Evolutionary conservation across 1,284 basidiomycete genomes (phyloP).

Genomic region (Marasmius fiardii): DNA sequence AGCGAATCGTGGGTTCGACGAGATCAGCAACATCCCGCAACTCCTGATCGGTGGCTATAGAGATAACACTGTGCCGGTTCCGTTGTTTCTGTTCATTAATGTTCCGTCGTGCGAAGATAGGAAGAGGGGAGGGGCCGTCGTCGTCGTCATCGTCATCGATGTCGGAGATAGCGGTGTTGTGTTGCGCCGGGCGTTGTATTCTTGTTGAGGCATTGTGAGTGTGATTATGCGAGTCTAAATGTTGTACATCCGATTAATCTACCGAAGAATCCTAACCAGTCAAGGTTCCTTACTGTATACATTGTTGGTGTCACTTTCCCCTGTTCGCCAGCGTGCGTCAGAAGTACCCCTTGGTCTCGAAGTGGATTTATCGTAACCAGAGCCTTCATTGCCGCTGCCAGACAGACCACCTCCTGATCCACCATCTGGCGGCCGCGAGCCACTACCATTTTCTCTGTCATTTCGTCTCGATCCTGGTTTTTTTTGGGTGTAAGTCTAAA

Average conservation of each 20-base stretch:
- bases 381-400: conserved; percentile 10
- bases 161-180: background rate
- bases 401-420: conserved; percentile 14
- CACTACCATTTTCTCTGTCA: conserved; percentile 46
- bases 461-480: conserved; percentile 45
- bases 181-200: background rate
- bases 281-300: conserved; percentile 13
- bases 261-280: background rate
- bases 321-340: conserved; percentile 35
- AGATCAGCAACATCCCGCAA: conserved; percentile 29
- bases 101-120: background rate
- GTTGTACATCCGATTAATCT: conserved; percentile 2
- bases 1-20: conserved; percentile 21
- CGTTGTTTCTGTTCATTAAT: background rate
- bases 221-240: conserved; percentile 3
- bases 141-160: background rate
- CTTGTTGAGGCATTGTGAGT: background rate
- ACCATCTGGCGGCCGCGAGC: conserved; percentile 38
- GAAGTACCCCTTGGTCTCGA: conserved; percentile 36
- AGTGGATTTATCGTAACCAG: conserved; percentile 9
- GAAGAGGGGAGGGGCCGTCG: conserved; percentile 5
- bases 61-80: conserved; percentile 22
- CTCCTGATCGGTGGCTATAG: conserved; percentile 28
- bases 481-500: conserved; percentile 66
- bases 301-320: conserved; percentile 13